Percentiles rank a stretch among this genome's conserved stretches.
phyloP scores from a whole-genome alignment of 78 protist species.

The Ministeria vibrans region DNA sequence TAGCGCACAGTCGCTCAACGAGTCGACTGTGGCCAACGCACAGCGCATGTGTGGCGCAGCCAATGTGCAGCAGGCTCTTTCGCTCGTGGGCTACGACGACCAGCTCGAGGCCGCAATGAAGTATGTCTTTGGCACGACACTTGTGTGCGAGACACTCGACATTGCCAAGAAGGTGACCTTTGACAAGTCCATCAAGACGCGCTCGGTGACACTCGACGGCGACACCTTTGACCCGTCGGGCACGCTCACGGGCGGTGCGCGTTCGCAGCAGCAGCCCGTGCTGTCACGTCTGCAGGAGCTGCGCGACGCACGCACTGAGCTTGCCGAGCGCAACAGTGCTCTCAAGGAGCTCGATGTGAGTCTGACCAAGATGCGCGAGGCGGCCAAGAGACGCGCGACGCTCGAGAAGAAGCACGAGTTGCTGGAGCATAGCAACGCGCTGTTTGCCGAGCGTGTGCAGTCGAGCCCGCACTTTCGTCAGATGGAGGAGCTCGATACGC shows the following conservation, averaged over 20 bases:
- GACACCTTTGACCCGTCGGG: conserved; percentile 94
- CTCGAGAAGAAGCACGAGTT: background rate
- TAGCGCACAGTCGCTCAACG: conserved; percentile 3
- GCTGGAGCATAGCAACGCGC: background rate
- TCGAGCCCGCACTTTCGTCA: background rate
- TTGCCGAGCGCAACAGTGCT: conserved; percentile 18
- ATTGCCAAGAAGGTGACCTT: background rate
- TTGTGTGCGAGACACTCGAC: conserved; percentile 64
- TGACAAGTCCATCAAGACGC: conserved; percentile 3
- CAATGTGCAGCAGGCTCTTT: conserved; percentile 49
- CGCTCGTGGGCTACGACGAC: conserved; percentile 61
- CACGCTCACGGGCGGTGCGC: conserved; percentile 88
- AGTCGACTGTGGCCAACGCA: background rate
- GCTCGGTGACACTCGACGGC: conserved; percentile 94
- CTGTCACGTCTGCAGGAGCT: background rate
- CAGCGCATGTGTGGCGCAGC: conserved; percentile 31
- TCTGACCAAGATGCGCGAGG: background rate
- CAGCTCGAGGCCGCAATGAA: conserved; percentile 78
- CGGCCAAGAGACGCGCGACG: background rate
- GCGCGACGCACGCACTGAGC: conserved; percentile 6
- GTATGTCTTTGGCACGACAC: conserved; percentile 87
- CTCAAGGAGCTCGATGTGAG: background rate
- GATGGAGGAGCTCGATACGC: background rate
- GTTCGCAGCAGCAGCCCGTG: background rate
- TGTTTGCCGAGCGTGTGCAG: background rate